These are phyloP conservation scores for Hippophae tibetana DNA, from an alignment of 306 rosid genomes.

Conservation along the genomic window DNA sequence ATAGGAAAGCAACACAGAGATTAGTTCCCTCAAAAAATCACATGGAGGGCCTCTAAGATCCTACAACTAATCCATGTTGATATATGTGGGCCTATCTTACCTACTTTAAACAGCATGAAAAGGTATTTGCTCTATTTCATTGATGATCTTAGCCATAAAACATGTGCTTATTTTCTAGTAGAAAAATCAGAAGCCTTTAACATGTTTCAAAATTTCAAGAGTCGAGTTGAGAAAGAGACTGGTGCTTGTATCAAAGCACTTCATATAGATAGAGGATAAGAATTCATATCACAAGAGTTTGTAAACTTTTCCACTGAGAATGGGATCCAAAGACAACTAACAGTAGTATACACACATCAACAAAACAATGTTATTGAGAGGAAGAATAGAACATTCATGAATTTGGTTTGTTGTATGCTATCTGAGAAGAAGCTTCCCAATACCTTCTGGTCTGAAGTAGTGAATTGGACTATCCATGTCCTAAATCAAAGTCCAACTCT, in stretches of 20 bases:
- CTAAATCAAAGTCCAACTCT: not conserved
- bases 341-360: not conserved
- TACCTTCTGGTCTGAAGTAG: not conserved
- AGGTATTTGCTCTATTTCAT: not conserved
- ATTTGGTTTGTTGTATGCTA: not conserved
- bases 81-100: too few relatives aligned
- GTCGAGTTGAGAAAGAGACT: not conserved
- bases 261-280: not conserved
- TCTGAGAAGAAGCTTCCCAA: not conserved
- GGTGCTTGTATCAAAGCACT: too few relatives aligned
- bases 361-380: conserved; percentile 1
- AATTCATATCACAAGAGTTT: not conserved
- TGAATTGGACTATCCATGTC: not conserved
- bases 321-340: not conserved
- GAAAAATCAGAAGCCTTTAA: not conserved
- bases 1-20: too few relatives aligned
- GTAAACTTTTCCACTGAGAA: not conserved
- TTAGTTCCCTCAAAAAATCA: too few relatives aligned
- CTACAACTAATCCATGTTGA: too few relatives aligned
- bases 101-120: not conserved
- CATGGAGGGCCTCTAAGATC: too few relatives aligned
- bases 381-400: not conserved
- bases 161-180: too few relatives aligned
- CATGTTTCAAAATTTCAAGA: too few relatives aligned
- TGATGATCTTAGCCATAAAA: too few relatives aligned